A percentile compares a stretch with the other conserved stretches of the same genome.
Evolutionary conservation across 805 yeast species (phyloP).

Genomic region (Pichia rugopelliculosa): DNA sequence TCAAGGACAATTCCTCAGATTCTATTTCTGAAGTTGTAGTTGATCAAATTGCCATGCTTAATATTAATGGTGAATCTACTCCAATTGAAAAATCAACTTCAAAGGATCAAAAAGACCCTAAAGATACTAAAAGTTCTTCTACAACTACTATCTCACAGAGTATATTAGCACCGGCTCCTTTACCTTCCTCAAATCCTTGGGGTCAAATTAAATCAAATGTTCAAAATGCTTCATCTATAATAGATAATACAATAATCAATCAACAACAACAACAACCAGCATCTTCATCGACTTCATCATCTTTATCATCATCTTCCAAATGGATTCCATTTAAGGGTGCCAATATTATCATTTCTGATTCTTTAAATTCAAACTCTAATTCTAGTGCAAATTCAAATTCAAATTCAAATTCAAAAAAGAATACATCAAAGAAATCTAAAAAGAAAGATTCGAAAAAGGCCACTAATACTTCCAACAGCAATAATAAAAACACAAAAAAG

Average conservation of each 20-base stretch:
- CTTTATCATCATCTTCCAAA: conserved; percentile 34
- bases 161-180: conserved; percentile 51
- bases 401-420: not conserved
- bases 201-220: conserved; percentile 26
- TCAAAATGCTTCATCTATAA: conserved; percentile 16
- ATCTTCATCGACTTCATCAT: conserved; percentile 10
- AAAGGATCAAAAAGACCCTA: not conserved
- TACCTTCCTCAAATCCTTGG: conserved; percentile 61
- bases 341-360: conserved; percentile 34
- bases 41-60: not conserved
- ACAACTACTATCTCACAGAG: too few relatives aligned
- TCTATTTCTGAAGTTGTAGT: not conserved
- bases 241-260: not conserved
- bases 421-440: not conserved
- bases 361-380: conserved; percentile 1
- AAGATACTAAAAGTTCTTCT: conserved; percentile 10
- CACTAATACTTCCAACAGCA: not conserved
- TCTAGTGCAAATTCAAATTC: not conserved
- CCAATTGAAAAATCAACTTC: not conserved
- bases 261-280: conserved; percentile 4
- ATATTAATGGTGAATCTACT: not conserved
- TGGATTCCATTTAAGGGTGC: conserved; percentile 65
- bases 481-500: not conserved
- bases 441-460: not conserved
- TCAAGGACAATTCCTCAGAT: not conserved